Evolutionary conservation across 2,329 filamentous ascomycete genomes (phyloP).

Genomic region (Pseudocercospora vitis): DNA sequence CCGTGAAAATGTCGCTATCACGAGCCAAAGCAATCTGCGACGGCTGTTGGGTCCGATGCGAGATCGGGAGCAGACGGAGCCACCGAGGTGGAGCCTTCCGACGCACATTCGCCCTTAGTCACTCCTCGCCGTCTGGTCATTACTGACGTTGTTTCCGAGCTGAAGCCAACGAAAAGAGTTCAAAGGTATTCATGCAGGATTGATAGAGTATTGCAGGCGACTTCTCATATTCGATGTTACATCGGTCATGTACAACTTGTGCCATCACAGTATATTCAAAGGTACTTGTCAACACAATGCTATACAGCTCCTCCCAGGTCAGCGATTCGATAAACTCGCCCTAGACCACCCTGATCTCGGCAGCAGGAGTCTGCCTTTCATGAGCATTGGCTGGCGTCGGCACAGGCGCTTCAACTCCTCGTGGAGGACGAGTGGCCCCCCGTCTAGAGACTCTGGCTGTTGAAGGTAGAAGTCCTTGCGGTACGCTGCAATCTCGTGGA

Average conservation of each 20-base stretch:
- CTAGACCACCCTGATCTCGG: background rate
- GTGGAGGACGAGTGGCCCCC: background rate
- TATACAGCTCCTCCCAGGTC: constrained; percentile 53
- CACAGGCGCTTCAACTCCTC: too few relatives aligned
- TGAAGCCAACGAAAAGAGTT: too few relatives aligned
- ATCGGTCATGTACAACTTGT: too few relatives aligned
- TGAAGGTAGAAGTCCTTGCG: background rate
- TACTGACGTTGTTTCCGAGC: too few relatives aligned
- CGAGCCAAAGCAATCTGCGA: background rate
- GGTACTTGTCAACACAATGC: constrained; percentile 58
- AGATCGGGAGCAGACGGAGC: background rate
- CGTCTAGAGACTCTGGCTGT: background rate
- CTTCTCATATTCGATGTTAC: too few relatives aligned
- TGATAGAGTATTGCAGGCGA: too few relatives aligned
- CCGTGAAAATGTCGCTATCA: constrained; percentile 1
- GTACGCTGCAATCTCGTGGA: background rate
- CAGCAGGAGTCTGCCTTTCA: too few relatives aligned
- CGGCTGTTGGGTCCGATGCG: background rate
- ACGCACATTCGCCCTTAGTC: too few relatives aligned
- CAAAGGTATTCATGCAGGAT: too few relatives aligned
- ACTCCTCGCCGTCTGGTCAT: too few relatives aligned
- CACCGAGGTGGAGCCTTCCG: too few relatives aligned
- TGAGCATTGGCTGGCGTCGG: too few relatives aligned
- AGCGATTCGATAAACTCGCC: constrained; percentile 62
- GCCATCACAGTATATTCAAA: constrained; percentile 59